Evolutionary conservation across 2,329 filamentous ascomycete species (phyloP), one percentile per base, ranked within the genome.

Genomic region (Epichloe elymi): DNA sequence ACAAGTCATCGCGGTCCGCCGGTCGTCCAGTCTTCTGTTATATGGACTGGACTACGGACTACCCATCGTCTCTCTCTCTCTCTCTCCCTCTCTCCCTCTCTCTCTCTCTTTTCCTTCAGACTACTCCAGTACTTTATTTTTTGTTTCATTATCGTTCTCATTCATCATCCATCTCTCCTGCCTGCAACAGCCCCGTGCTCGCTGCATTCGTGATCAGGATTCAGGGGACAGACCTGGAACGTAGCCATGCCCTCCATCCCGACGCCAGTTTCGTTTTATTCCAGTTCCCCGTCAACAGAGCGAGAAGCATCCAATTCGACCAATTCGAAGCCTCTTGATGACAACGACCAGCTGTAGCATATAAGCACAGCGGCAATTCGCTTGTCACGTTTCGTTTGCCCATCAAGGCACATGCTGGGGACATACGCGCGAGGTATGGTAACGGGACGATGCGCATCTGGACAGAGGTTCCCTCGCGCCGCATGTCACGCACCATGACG

Each of bases 1-100:
- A 30, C 26, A 30, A 15, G 40, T 42, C 40, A 23, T 12, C 19
- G 40, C 38, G 26, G 46, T 48, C 30, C 33, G 38, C 51, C 52
- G 48, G 19, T 20, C 46, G 42, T 54, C 30, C 30, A 30, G 48
- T 47, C 45, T 17, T 48, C 50, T 52, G 11, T 8, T 30, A 30
- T 11, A 30, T 10, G 30, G 8, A 11, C 26, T 30, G 30, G 30
- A 30, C 30, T 11, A 8, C 7, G 8, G 30, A 30, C 30, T 10
- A 30, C 3, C 11, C 30, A 30, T 30, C 30, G 30, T 1, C 3
- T 43, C 38, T 43, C 23, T 49, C 37, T 19, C 15, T 30, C 46
- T 26, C 17, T 48, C 5, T 23, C 23, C n/a, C n/a, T n/a, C n/a
- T n/a, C n/a, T n/a, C n/a, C n/a, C 38, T 43, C 23, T 49, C 37